A percentile compares a stretch with the other conserved stretches of the same genome.
Conservation (phyloP, 2,329 filamentous ascomycete genomes). For the Diaporthe capsici region DNA sequence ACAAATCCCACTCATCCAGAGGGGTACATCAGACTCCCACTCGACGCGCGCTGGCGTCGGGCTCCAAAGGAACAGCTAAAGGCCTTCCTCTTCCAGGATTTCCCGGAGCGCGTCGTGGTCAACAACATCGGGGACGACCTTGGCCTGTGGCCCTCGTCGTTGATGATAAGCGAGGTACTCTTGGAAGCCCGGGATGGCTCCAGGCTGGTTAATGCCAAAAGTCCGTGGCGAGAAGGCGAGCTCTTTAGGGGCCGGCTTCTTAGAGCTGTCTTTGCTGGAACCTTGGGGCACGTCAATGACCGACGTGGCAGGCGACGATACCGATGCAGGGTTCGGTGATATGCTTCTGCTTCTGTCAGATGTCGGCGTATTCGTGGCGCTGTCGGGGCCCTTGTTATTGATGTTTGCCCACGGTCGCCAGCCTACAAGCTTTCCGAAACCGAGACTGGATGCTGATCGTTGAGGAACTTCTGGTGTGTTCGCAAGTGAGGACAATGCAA, state of each 20-base stretch:
- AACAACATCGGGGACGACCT: conserved; percentile 69
- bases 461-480: conserved; percentile 32
- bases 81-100: conserved; percentile 62
- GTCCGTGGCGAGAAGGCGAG: conserved; percentile 37
- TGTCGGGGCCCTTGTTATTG: conserved; percentile 2
- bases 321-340: conserved; percentile 36
- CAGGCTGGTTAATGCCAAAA: conserved; percentile 82
- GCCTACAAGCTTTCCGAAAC: conserved; percentile 60
- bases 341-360: conserved; percentile 32
- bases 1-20: background rate
- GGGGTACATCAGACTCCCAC: background rate
- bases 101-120: conserved; percentile 74
- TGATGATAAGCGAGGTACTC: conserved; percentile 66
- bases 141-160: conserved; percentile 67
- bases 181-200: conserved; percentile 80
- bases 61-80: background rate
- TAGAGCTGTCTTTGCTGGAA: conserved; percentile 8
- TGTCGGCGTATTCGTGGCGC: conserved; percentile 28
- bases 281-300: conserved; percentile 27
- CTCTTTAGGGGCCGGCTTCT: conserved; percentile 31
- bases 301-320: conserved; percentile 37
- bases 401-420: conserved; percentile 63
- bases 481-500: conserved; percentile 16
- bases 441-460: conserved; percentile 45
- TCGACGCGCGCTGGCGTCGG: background rate